Base-by-base conservation (phyloP, 2,329 filamentous ascomycete genomes). In the Pestalotiopsis sp. region DNA sequence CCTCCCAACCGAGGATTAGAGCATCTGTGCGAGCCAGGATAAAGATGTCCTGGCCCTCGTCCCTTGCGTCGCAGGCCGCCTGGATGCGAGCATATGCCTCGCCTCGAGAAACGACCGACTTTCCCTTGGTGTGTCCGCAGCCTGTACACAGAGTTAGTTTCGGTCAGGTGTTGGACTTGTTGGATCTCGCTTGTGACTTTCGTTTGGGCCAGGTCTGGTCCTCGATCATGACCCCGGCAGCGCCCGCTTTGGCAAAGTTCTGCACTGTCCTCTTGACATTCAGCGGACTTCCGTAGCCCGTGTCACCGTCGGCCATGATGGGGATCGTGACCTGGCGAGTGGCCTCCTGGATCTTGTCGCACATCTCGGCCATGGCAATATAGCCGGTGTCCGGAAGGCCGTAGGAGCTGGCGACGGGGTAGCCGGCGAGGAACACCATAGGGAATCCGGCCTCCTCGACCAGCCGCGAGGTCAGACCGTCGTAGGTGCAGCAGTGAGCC, bases 241-340 rank as follows among this genome's bases (percentile, higher is more conserved):
- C 79, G 17, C 79, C 82, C 1, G 83, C 83, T 4, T 74, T 70
- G 0, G 83, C 83, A 71, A 81, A 85, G 6, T 76, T 77, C 70
- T 84, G 78, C 3, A 85, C 83, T 0, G 83, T 84, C 17, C 83
- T 71, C 52, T 78, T 78, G 1, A 85, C 83, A 62, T 84, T 85
- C 81, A 84, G 82, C 3, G 83, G 81, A 56, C 81, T 79, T 4
- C 83, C 83, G 66, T 85, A 85, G 2, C 83, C 83, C 0, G 83
- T 85, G 69, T 85, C 83, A 0, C 82, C 83, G 71, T 85, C 83
- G 0, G 78, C 83, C 71, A 85, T 76, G 25, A 86, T 73, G 0
- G 83, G 84, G 0, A 85, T 68, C 1, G 65, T 78, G 0, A 80
- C 78, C 52, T 79, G 78, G 1, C 82, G 76, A 1, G 76, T 74